Evolutionary conservation across 23 red algal genomes (phyloP).

Genomic region (Gracilaria vermiculophylla): DNA sequence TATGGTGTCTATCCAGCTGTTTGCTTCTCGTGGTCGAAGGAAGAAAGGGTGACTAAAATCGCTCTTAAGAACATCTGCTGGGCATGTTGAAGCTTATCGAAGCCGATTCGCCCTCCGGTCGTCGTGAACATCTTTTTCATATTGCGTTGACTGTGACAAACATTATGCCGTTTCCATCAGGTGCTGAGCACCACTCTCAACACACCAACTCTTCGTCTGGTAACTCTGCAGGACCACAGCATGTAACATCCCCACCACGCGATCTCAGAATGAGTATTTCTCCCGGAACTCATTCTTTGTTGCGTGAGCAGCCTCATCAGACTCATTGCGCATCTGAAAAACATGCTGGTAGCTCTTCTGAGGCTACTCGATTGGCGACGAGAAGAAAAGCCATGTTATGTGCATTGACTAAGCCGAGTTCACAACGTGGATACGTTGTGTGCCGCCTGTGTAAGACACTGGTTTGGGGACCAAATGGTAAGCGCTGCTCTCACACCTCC

Average conservation of each 20-base stretch:
- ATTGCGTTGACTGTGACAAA: too few species aligned
- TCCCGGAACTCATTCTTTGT: background rate
- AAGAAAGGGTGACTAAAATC: too few species aligned
- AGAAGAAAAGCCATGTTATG: background rate
- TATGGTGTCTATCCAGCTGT: too few species aligned
- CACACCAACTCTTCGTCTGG: background rate
- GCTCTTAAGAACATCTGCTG: too few species aligned
- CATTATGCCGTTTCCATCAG: too few species aligned
- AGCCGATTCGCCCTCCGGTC: too few species aligned
- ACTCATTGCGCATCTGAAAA: background rate
- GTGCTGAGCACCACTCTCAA: too few species aligned
- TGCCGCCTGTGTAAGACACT: background rate
- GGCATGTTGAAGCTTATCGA: too few species aligned
- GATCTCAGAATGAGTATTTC: background rate
- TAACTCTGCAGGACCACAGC: background rate
- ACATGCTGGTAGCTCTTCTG: background rate
- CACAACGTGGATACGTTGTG: constrained; percentile 3
- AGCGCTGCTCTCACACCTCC: background rate
- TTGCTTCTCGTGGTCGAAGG: too few species aligned
- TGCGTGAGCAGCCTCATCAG: background rate
- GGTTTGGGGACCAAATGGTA: constrained; percentile 57
- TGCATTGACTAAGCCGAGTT: constrained; percentile 19
- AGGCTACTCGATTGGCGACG: background rate
- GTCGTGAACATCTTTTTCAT: too few species aligned
- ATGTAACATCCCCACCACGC: background rate